A percentile compares a stretch with the other conserved stretches of the same genome.
These are phyloP conservation scores for Austroboletus eburneus DNA, from an alignment of 768 basidiomycete species.

Conservation along the genomic window DNA sequence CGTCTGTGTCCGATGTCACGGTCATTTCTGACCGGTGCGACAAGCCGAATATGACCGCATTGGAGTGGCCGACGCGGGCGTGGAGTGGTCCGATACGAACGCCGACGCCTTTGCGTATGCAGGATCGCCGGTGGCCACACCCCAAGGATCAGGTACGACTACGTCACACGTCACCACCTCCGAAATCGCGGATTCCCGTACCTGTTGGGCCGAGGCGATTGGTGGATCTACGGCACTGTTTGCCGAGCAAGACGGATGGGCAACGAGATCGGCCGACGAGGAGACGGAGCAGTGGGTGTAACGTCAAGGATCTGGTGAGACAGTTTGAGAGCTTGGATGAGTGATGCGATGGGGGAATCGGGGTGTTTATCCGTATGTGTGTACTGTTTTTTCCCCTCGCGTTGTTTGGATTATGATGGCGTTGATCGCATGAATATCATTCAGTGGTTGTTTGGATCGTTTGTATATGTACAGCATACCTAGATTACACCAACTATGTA, in stretches of 20 bases:
- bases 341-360: neutral
- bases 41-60: slow-evolving; percentile 23
- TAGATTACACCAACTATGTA: too few relatives aligned
- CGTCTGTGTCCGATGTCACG: slow-evolving; percentile 15
- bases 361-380: too few relatives aligned
- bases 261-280: slow-evolving; percentile 17
- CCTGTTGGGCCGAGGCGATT: slow-evolving; percentile 42
- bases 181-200: slow-evolving; percentile 42
- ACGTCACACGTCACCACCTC: slow-evolving; percentile 45
- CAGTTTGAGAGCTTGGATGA: slow-evolving; percentile 47
- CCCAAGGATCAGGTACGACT: slow-evolving; percentile 67
- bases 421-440: too few relatives aligned
- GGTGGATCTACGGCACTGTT: slow-evolving; percentile 45
- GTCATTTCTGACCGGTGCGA: slow-evolving; percentile 34
- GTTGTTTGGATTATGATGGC: too few relatives aligned
- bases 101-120: slow-evolving; percentile 35
- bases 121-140: slow-evolving; percentile 39
- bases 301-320: slow-evolving; percentile 69
- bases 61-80: slow-evolving; percentile 23
- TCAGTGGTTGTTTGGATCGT: too few relatives aligned
- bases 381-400: too few relatives aligned
- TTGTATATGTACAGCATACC: too few relatives aligned
- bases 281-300: slow-evolving; percentile 62
- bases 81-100: slow-evolving; percentile 47
- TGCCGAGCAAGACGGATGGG: slow-evolving; percentile 36